Evolutionary conservation across 2,329 filamentous ascomycete species (phyloP).

Genomic region (Ceratocystis ficicola): DNA sequence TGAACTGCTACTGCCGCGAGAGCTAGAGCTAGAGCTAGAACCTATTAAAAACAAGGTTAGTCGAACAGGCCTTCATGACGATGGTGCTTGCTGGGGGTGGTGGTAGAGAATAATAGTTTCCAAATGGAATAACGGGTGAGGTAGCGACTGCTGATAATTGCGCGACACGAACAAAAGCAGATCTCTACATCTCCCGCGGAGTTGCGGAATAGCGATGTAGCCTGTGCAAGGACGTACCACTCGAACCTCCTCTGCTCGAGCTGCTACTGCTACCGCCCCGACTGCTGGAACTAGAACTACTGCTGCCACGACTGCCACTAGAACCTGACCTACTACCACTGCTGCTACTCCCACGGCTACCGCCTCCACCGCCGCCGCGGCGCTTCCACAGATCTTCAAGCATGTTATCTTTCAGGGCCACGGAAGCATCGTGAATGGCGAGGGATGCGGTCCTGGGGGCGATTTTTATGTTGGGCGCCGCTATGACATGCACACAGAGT

Average conservation of each 20-base stretch:
- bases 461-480: conserved; percentile 24
- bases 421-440: background rate
- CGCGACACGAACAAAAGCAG: background rate
- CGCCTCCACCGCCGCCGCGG: conserved; percentile 47
- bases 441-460: background rate
- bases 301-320: conserved; percentile 26
- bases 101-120: no score
- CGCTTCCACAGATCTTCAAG: conserved; percentile 40
- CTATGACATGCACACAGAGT: conserved; percentile 26
- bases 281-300: conserved; percentile 24
- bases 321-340: no score
- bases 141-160: no score
- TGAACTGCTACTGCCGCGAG: conserved; percentile 14
- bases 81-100: no score
- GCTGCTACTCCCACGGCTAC: conserved; percentile 34
- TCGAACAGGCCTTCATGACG: background rate
- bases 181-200: background rate
- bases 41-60: background rate
- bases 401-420: background rate
- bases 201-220: background rate
- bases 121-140: no score
- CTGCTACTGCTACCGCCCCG: conserved; percentile 23
- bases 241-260: background rate
- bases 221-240: background rate
- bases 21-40: background rate